Evolutionary conservation across 352 stramenopile genomes (phyloP), one percentile per base, ranked within the genome.

Genomic region (Globisporangium nagaii): DNA sequence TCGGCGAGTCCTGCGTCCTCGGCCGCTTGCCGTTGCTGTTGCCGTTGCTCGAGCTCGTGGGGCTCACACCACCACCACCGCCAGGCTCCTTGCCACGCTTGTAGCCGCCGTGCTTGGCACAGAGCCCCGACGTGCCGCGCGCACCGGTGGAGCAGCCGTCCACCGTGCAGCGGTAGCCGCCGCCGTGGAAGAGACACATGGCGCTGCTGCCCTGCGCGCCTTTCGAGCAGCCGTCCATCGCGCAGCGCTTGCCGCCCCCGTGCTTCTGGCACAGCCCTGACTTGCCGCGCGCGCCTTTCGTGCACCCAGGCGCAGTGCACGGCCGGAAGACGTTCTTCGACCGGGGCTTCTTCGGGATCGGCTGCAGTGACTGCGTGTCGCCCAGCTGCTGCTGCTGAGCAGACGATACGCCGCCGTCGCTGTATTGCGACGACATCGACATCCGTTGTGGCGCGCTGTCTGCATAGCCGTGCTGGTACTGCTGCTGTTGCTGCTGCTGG

Each of bases 241-340:
- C 67, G 48, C 86, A 96, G 19, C 79, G 77, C 62, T 92, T 91
- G 49, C 86, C 85, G 27, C 86, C 86, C 25, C 86, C 86, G 63
- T 96, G 86, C 53, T 88, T 86, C 25, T 93, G 85, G 39, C 86
- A 96, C 22, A 88, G 58, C n/a, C 83, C 79, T 11, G 77, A 90
- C 51, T 90, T 90, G 28, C 84, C 84, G 32, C 83, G 79, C 37
- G 80, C 83, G 36, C 81, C 79, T 60, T 93, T 93, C 39, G 70
- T 80, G 49, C 85, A 95, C 1, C 79, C 78, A 1, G 75, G 63
- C 1, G 63, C 41, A 15, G 67, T 75, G 45, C 85, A 95, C 15
- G 65, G 75, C 5, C 79, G 77, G 54, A 90, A 86, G 17, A 84
- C 64, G 39, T 88, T 90, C 65, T 90, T 88, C 5, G 77, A 69